Evolutionary conservation across 441 rosid species (phyloP), one percentile per base, ranked within the genome.

Genomic region (Pelargonium fulgidum): DNA sequence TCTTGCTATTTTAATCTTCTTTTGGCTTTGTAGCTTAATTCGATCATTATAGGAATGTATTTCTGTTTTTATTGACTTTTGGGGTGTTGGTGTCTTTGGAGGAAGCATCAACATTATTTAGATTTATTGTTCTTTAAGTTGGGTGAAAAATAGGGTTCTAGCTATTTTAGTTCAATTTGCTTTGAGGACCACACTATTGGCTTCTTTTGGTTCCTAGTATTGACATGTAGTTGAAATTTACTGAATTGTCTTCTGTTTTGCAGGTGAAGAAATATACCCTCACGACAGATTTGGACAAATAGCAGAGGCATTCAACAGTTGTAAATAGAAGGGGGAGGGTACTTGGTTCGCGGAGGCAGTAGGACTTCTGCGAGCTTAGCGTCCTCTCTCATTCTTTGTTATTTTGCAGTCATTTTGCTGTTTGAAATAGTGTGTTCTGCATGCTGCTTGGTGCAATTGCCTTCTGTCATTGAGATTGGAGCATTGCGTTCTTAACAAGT

Each of bases 281-380:
- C 42, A 2, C 68, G 29, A 47, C 59, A 71, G 77, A 22, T 54
- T 26, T 66, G 29, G 62, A 69, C 47, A 59, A 72, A 65, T 54
- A 63, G 67, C 72, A 70, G 72, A 52, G 79, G 66, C 65, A 47
- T 75, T 74, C 74, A 59, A 29, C 4, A 66, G 59, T 48, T 65
- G 76, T 64, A 62, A 56, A 68, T n/a, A 50, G 48, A 56, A 65
- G 80, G 77, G 87, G 76, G 92, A 84, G 88, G 88, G 80, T 82
- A 74, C 85, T 81, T 17, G 75, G 77, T 86, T 85, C 75, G 71
- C 69, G 48, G 84, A 78, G 87, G 72, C 67, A 66, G 74, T 70
- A 69, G 44, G 74, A 80, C 89, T 85, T 84, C 87, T 79, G 86
- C 80, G 84, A 80, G 86, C 91, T 84, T 77, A 72, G 88, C 80